Base-by-base conservation (phyloP, 345 rosid genomes). In the Aquilaria yunnanensis region DNA sequence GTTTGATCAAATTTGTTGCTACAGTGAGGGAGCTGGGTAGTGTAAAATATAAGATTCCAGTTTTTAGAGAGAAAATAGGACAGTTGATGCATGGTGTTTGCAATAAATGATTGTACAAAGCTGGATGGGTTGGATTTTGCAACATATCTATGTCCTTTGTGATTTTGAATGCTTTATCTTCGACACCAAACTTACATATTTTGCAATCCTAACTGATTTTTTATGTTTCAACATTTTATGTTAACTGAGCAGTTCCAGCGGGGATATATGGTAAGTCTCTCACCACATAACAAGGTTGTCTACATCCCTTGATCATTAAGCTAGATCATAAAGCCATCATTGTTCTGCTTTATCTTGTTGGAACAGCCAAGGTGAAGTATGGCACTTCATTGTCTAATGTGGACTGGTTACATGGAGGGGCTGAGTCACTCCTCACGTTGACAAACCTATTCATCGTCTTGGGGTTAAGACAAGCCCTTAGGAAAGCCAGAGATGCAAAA, bases 401-500 rank as follows among this genome's bases (percentile, higher is more conserved):
- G 76, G 96, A 94, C 72, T 88, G 90, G 95, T 73, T 94, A 66
- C 99, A 94, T 43, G 99, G 99, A 66, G 90, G 92, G 34, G 97
- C 92, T 50, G 96, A 94, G 66, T 88, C 92, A 8, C 91, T 90
- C 76, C 95, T 90, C 9, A 72, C 96, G 47, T 75, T 94, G 10
- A 90, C 99, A 59, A 90, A 94, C 67, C 62, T 90, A 60, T 94
- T 90, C 86, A 80, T 90, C 7, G 96, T 86, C 59, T 56, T 90
- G 83, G 96, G 99, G 67, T 77, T 86, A 60, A 81, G 96, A 78
- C 83, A 83, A 83, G 93, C 91, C 73, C 77, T 86, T 41, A 70
- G 84, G 67, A 78, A 69, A 51, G 70, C 77, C 32, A 60, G 55
- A 62, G 85, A 80, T 46, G 51, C 63, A 9, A 60, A 70, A 56